phyloP scores from a whole-genome alignment of 139 green algal genomes.

The Trebouxia sp. region DNA sequence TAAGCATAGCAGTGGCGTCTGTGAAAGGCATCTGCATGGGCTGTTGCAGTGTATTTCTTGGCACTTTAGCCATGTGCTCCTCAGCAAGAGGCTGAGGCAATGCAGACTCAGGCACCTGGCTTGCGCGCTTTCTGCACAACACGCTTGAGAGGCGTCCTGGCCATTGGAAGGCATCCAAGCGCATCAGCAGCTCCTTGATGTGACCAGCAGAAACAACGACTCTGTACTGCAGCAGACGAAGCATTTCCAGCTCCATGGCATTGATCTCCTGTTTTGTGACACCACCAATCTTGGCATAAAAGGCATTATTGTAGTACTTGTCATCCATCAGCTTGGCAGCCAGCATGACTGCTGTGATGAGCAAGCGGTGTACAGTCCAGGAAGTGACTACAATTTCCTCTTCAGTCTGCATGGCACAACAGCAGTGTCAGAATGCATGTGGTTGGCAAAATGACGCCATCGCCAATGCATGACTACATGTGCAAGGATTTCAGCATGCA shows the following conservation, averaged over 20 bases:
- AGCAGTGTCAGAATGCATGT: not conserved
- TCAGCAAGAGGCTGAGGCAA: not conserved
- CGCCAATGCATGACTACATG: not conserved
- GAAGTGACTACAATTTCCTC: not conserved
- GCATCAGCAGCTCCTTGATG: not conserved
- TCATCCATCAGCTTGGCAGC: constrained; percentile 23
- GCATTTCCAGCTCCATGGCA: constrained; percentile 7
- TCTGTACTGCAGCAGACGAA: not conserved
- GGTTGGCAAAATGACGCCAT: not conserved
- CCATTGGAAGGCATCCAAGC: not conserved
- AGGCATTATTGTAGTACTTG: constrained; percentile 19
- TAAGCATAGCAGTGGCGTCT: no score
- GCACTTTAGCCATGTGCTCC: not conserved
- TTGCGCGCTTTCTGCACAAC: not conserved
- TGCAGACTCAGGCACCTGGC: not conserved
- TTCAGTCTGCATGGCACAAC: not conserved
- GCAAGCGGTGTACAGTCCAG: not conserved
- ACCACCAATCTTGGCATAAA: constrained; percentile 22
- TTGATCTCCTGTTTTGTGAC: not conserved
- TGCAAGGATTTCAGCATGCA: no score
- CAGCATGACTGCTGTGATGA: constrained; percentile 18
- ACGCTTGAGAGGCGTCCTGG: not conserved
- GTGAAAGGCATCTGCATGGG: no score
- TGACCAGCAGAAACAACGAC: not conserved
- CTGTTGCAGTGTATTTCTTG: no score